phyloP scores from a whole-genome alignment of 306 rosid species.

The Vachellia collinsii region DNA sequence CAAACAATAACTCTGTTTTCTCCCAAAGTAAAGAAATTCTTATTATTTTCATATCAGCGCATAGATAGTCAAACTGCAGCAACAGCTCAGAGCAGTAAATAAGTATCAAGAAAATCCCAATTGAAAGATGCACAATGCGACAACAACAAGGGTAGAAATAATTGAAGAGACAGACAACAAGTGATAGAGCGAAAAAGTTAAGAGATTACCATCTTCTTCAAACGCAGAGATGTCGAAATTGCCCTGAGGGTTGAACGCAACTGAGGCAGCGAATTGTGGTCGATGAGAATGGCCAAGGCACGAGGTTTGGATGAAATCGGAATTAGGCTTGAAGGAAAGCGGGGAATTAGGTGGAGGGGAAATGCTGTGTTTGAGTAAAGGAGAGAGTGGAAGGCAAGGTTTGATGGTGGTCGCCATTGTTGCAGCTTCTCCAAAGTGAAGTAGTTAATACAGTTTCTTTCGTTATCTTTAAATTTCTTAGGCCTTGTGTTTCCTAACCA shows the following conservation, averaged over 20 bases:
- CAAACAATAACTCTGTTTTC: background rate
- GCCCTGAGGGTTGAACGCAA: slow-evolving; percentile 89
- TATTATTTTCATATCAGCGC: background rate
- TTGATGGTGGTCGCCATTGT: slow-evolving; percentile 60
- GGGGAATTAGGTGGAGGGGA: slow-evolving; percentile 27
- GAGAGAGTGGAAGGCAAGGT: slow-evolving; percentile 58
- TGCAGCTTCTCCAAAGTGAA: background rate
- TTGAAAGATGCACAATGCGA: background rate
- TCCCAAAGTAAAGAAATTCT: background rate
- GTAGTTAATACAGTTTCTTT: slow-evolving; percentile 47
- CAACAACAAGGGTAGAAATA: background rate
- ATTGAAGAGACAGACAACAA: background rate
- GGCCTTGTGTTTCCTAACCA: slow-evolving; percentile 46
- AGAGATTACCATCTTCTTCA: slow-evolving; percentile 58
- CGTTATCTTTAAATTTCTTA: slow-evolving; percentile 42
- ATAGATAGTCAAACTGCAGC: background rate
- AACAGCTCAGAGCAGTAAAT: background rate
- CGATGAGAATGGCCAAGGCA: slow-evolving; percentile 35
- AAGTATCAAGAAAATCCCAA: background rate
- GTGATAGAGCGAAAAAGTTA: background rate
- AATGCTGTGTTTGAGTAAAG: slow-evolving; percentile 49
- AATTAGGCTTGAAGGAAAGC: slow-evolving; percentile 46
- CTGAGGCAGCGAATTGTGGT: slow-evolving; percentile 56
- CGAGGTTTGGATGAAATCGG: slow-evolving; percentile 39
- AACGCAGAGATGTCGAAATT: slow-evolving; percentile 74